phyloP scores from a whole-genome alignment of 768 basidiomycete genomes.

The Lactarius hengduanensis region DNA sequence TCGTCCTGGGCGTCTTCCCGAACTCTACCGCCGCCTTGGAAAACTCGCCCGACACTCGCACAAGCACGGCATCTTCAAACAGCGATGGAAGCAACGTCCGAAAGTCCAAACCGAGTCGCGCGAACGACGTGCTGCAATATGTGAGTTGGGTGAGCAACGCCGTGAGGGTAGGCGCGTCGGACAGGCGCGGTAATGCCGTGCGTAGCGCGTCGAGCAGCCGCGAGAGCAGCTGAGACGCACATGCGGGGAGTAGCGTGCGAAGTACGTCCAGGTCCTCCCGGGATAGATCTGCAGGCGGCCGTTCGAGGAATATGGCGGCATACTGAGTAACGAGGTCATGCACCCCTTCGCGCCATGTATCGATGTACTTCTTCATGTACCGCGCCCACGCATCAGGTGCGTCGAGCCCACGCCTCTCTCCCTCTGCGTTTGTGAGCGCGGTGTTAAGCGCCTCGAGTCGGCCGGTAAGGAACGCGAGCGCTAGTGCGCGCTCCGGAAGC shows the following conservation, averaged over 20 bases:
- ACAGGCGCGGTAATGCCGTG: conserved; percentile 57
- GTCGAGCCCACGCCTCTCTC: conserved; percentile 40
- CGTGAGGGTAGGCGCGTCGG: conserved; percentile 62
- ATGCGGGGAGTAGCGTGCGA: conserved; percentile 59
- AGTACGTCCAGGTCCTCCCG: conserved; percentile 39
- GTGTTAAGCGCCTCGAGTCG: conserved; percentile 61
- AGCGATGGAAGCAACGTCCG: conserved; percentile 62
- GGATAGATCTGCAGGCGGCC: conserved; percentile 38
- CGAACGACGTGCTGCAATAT: conserved; percentile 78
- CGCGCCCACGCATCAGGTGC: conserved; percentile 64
- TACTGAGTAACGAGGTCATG: conserved; percentile 92
- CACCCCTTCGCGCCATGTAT: conserved; percentile 87
- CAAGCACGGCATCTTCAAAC: conserved; percentile 61
- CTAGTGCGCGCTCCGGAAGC: conserved; percentile 71
- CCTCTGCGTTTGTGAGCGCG: conserved; percentile 52
- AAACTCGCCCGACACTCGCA: conserved; percentile 55
- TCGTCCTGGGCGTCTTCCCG: conserved; percentile 16
- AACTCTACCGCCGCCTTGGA: conserved; percentile 38
- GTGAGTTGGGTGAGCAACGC: conserved; percentile 90
- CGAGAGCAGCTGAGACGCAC: conserved; percentile 58
- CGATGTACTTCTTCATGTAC: conserved; percentile 84
- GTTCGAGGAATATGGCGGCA: conserved; percentile 84
- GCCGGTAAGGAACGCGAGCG: conserved; percentile 78
- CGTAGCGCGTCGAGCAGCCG: conserved; percentile 68
- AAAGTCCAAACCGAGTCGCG: conserved; percentile 92